Base-by-base conservation (phyloP, 495 filamentous ascomycete species). In the Pyrenopolyporus hunteri region DNA sequence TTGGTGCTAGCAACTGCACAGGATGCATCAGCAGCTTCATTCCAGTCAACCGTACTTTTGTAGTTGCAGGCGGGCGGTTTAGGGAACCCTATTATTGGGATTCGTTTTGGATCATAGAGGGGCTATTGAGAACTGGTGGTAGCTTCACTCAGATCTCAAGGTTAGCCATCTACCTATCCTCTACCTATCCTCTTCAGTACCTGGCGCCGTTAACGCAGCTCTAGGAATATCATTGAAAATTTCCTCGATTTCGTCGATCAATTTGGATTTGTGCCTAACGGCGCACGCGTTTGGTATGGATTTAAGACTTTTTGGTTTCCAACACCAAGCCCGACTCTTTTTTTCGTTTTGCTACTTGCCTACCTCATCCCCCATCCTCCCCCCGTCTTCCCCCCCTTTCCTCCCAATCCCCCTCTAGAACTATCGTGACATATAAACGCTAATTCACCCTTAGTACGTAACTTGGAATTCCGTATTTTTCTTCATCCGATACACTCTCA, bases 11-110 rank as follows among this genome's bases (percentile, higher is more conserved):
- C 1, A 76, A 74, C 61, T 82, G 79, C 57, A 64, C 68, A 16
- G 66, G 68, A 39, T 82, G 79, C 53, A 74, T 75, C 44, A 68
- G 75, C 64, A 80, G 77, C 72, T 82, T 75, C 64, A 80, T 82
- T 49, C 78, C 78, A 22, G 62, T 82, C 48, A 82, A 80, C 64
- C 77, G 76, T 47, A 80, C 78, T 67, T 80, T 82, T 45, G 78
- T 82, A 17, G 73, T 82, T 19, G 79, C 79, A 2, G 79, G 79
- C 16, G 79, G 79, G 9, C 75, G 79, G 32, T 82, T 82, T 61
- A 73, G 79, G 44, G 79, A 82, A 59, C 73, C 77, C 13, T 82
- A 80, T 50, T 82, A 82, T 67, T 82, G 79, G 79, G 79, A 82
- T 59, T 78, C 77, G 47, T 82, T 74, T 64, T 82, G 79, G 79